phyloP scores from a whole-genome alignment of 1,284 basidiomycete species.

The Vanrija humicola region DNA sequence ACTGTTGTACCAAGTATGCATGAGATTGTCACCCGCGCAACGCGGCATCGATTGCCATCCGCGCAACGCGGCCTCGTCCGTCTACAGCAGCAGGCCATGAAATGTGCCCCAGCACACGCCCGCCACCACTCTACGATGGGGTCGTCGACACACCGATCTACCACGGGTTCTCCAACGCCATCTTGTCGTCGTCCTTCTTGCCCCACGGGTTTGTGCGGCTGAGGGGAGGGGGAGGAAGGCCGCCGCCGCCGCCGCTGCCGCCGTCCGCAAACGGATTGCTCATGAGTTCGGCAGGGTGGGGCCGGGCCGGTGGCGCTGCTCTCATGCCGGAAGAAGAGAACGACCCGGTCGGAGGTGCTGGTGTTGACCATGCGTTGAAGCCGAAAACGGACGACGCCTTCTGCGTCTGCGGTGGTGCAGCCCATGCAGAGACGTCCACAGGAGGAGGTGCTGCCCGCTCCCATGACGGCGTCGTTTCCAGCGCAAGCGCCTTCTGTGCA shows the following conservation, averaged over 20 bases:
- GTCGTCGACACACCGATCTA: conserved; percentile 1
- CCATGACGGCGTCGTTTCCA: conserved; percentile 24
- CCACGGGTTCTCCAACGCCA: conserved; percentile 35
- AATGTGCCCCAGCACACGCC: too few species aligned
- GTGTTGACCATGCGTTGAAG: conserved; percentile 36
- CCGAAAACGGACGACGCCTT: conserved; percentile 22
- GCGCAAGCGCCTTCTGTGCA: conserved; percentile 8
- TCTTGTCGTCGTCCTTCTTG: conserved; percentile 18
- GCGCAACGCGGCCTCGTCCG: too few species aligned
- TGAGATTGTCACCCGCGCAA: too few species aligned
- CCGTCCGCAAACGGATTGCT: conserved; percentile 13
- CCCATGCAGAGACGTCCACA: neutral
- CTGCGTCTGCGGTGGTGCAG: conserved; percentile 3
- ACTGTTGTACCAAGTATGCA: too few species aligned
- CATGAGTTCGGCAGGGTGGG: conserved; percentile 41
- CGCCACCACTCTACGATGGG: too few species aligned
- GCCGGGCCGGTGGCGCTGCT: conserved; percentile 41
- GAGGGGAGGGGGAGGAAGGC: neutral
- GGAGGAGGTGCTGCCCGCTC: conserved; percentile 15
- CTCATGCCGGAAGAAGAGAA: conserved; percentile 12
- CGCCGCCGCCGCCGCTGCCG: conserved; percentile 5
- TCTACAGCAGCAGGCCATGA: too few species aligned
- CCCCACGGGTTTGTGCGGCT: neutral
- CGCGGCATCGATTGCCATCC: too few species aligned
- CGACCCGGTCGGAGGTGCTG: conserved; percentile 2